Conservation (phyloP, 1,284 basidiomycete species). For the Xerocomus nothofagi region DNA sequence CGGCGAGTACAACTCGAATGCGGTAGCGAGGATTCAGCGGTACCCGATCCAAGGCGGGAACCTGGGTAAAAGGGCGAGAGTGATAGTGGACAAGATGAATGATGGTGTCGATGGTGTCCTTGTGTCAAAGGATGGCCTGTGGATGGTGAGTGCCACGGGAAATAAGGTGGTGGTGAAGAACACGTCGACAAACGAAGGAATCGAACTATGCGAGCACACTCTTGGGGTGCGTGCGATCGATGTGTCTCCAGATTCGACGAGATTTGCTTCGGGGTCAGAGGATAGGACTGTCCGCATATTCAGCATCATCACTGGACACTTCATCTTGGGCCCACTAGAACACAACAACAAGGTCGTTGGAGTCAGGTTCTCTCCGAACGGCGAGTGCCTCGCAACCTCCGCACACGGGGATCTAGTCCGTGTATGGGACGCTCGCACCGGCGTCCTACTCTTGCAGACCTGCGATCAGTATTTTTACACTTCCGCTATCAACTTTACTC, state of each 20-base stretch:
- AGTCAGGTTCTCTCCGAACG: constrained; percentile 7
- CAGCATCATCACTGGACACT: background rate
- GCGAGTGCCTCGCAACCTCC: background rate
- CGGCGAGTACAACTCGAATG: background rate
- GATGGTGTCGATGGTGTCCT: background rate
- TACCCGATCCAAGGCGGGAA: background rate
- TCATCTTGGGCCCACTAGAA: background rate
- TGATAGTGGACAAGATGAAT: background rate
- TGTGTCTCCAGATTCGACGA: constrained; percentile 8
- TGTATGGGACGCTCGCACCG: constrained; percentile 1
- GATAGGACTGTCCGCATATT: constrained; percentile 4
- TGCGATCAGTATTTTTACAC: accelerated
- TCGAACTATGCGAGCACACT: constrained; percentile 1
- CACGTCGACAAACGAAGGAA: constrained; percentile 1
- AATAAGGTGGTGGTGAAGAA: constrained; percentile 7
- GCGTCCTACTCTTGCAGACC: background rate
- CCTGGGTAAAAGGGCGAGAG: background rate
- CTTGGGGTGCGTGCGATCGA: constrained; percentile 4
- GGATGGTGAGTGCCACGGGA: constrained; percentile 7
- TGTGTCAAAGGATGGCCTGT: constrained; percentile 3
- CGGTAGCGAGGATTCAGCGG: background rate
- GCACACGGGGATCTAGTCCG: background rate
- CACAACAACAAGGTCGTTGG: background rate
- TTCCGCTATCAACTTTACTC: too few relatives aligned
- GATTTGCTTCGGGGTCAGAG: constrained; percentile 5